phyloP scores from a whole-genome alignment of 1,284 basidiomycete genomes.

The Fistulinella cinereoalba region DNA sequence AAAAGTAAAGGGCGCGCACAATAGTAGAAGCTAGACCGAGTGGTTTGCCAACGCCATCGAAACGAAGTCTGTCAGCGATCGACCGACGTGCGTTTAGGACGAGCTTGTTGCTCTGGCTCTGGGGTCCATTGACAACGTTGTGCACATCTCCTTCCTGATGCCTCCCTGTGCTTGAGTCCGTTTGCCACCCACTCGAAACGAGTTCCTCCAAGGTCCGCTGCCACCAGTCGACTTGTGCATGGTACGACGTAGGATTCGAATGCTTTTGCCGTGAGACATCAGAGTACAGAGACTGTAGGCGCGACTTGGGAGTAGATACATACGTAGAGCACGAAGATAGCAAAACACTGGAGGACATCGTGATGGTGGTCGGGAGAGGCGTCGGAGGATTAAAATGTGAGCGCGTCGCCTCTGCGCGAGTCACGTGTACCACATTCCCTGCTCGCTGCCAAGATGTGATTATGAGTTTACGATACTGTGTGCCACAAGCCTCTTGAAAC shows the following conservation, averaged over 20 bases:
- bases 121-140: constrained; percentile 4
- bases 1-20: constrained; percentile 40
- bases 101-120: constrained; percentile 46
- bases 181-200: constrained; percentile 58
- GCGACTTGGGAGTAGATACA: constrained; percentile 49
- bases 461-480: no score
- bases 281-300: constrained; percentile 84
- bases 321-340: constrained; percentile 48
- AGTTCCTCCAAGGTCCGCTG: constrained; percentile 62
- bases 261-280: constrained; percentile 82
- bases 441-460: no score
- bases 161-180: constrained; percentile 22
- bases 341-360: constrained; percentile 22
- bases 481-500: no score
- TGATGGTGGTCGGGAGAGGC: not conserved
- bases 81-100: constrained; percentile 61
- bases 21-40: constrained; percentile 78
- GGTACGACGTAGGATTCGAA: constrained; percentile 82
- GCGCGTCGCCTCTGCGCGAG: constrained; percentile 4
- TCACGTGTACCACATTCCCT: constrained; percentile 1
- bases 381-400: no score
- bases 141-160: constrained; percentile 21
- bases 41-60: constrained; percentile 75
- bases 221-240: constrained; percentile 89
- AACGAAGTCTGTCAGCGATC: constrained; percentile 60